Evolutionary conservation across 768 basidiomycete species (phyloP).

Genomic region (Trametes coccinea): DNA sequence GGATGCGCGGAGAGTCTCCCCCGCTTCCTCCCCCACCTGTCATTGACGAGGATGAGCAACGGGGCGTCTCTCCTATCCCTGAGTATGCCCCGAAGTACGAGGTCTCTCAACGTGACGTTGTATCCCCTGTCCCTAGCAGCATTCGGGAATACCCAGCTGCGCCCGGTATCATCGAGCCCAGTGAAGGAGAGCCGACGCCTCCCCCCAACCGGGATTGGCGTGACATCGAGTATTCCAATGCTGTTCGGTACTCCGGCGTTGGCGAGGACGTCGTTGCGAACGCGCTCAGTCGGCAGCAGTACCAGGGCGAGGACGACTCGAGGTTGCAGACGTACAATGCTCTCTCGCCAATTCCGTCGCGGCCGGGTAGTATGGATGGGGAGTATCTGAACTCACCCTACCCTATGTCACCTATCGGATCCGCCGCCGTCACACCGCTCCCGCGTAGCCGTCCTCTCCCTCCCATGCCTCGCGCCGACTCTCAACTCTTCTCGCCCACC

Average conservation of each 20-base stretch:
- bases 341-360: slow-evolving; percentile 4
- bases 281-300: slow-evolving; percentile 12
- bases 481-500: slow-evolving; percentile 2
- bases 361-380: slow-evolving; percentile 2
- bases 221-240: slow-evolving; percentile 22
- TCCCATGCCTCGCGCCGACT: slow-evolving; percentile 10
- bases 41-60: slow-evolving; percentile 18
- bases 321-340: neutral
- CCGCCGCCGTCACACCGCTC: slow-evolving; percentile 15
- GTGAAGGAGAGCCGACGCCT: slow-evolving; percentile 1
- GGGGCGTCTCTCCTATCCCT: slow-evolving; percentile 18
- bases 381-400: slow-evolving; percentile 5
- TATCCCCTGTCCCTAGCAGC: slow-evolving; percentile 1
- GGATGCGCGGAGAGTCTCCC: slow-evolving; percentile 2
- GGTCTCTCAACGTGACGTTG: neutral
- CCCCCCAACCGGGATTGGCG: slow-evolving; percentile 11
- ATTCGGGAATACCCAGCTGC: neutral
- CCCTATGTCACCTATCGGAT: slow-evolving; percentile 16
- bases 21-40: neutral
- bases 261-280: slow-evolving; percentile 14
- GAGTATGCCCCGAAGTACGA: neutral
- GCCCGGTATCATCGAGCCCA: slow-evolving; percentile 3
- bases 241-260: slow-evolving; percentile 13
- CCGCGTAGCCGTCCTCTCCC: slow-evolving; percentile 19
- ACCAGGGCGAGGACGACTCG: neutral